Evolutionary conservation across 2,329 filamentous ascomycete species (phyloP).

Genomic region (Fusarium pseudograminearum): DNA sequence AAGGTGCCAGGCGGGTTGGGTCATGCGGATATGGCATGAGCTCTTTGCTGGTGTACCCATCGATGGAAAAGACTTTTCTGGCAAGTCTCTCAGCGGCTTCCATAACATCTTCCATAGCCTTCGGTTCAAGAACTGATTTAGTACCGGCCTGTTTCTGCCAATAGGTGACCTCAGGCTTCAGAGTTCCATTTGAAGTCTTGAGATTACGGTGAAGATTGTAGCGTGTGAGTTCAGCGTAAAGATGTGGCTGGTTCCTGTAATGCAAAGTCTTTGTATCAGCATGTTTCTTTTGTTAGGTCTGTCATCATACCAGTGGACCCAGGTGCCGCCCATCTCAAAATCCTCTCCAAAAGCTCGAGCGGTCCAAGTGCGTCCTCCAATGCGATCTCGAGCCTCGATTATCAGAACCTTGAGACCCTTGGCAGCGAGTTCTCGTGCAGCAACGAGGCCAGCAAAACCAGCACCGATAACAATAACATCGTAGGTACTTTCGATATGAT

Average conservation of each 20-base stretch:
- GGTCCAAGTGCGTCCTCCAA: constrained; percentile 58
- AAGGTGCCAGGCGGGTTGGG: neutral
- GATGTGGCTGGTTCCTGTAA: constrained; percentile 27
- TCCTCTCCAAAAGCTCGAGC: constrained; percentile 50
- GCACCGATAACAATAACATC: constrained; percentile 33
- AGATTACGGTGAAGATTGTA: constrained; percentile 1
- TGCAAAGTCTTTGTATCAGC: neutral
- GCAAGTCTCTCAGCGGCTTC: neutral
- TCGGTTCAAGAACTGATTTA: neutral
- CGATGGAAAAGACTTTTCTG: neutral
- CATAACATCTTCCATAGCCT: rapidly evolving
- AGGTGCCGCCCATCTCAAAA: constrained; percentile 58
- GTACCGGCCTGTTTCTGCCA: neutral
- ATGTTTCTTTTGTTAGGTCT: neutral
- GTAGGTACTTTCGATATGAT: neutral
- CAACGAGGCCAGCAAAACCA: constrained; percentile 27
- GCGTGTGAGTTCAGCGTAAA: neutral
- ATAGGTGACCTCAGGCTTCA: neutral
- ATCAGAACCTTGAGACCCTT: constrained; percentile 45
- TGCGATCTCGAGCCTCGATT: constrained; percentile 56
- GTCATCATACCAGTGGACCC: constrained; percentile 50
- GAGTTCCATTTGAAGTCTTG: neutral
- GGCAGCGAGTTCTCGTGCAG: constrained; percentile 16
- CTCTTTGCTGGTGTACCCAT: neutral
- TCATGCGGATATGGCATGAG: constrained; percentile 2